A percentile compares a stretch with the other conserved stretches of the same genome.
Conservation (phyloP, 2,329 filamentous ascomycete genomes). For the Macrophomina pseudophaseolina region DNA sequence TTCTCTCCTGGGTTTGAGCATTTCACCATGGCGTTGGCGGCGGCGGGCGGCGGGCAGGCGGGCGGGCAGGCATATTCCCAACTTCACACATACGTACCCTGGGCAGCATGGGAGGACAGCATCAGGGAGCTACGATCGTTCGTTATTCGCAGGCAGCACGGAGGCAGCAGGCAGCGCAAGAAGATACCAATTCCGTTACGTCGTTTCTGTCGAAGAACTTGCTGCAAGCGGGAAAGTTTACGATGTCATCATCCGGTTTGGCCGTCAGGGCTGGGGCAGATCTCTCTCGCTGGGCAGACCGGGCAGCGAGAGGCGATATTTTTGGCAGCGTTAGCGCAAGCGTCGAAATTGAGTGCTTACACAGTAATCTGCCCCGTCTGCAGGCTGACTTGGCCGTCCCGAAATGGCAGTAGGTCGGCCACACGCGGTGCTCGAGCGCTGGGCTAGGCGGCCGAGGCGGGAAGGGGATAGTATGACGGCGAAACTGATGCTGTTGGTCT, state of each 20-base stretch:
- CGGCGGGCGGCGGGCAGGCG: not conserved
- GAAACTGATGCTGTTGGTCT: not conserved
- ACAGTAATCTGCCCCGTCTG: slow-evolving; percentile 1
- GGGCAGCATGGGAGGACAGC: not conserved
- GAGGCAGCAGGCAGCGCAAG: slow-evolving; percentile 8
- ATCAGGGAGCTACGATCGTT: not conserved
- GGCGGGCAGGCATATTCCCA: not conserved
- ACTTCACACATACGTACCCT: not conserved
- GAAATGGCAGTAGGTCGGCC: not conserved
- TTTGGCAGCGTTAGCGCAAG: slow-evolving; percentile 25
- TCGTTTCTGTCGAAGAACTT: not conserved
- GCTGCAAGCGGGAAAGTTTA: slow-evolving; percentile 7
- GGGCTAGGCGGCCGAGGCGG: not conserved
- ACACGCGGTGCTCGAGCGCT: not conserved
- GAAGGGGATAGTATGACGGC: not conserved
- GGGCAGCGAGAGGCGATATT: slow-evolving; percentile 19
- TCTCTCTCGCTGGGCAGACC: not conserved
- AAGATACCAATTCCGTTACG: slow-evolving; percentile 24
- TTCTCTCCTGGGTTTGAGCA: slow-evolving; percentile 5
- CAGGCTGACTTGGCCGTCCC: slow-evolving; percentile 15
- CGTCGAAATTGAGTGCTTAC: slow-evolving; percentile 27
- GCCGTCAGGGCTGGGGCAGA: slow-evolving; percentile 13
- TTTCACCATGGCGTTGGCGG: slow-evolving; percentile 25
- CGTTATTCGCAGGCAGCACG: slow-evolving; percentile 13
- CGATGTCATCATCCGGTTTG: slow-evolving; percentile 18